Evolutionary conservation across 2,329 filamentous ascomycete species (phyloP).

Genomic region (Elsinoe fawcettii): DNA sequence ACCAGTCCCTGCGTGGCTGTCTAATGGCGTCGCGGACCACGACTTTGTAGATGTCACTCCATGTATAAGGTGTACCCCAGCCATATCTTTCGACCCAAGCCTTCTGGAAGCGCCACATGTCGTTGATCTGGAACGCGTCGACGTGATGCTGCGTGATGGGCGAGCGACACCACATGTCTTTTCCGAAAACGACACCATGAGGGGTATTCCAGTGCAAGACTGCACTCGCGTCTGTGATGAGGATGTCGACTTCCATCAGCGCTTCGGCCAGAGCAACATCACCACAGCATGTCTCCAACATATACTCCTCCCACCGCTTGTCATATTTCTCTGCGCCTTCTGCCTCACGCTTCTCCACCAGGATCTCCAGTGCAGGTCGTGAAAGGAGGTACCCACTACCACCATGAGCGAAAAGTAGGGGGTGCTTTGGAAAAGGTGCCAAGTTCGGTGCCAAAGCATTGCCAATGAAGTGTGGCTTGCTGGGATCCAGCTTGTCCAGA

Average conservation of each 20-base stretch:
- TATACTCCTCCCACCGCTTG: not conserved
- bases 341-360: constrained; percentile 20
- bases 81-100: constrained; percentile 18
- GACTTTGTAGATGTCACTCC: constrained; percentile 27
- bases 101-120: constrained; percentile 27
- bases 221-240: constrained; percentile 36
- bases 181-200: constrained; percentile 32
- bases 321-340: not conserved
- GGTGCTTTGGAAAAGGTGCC: no score
- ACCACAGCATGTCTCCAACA: not conserved
- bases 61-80: constrained; percentile 28
- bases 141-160: constrained; percentile 33
- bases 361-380: constrained; percentile 40
- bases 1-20: constrained; percentile 28
- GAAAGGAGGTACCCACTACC: constrained; percentile 49
- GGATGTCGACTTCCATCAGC: constrained; percentile 35
- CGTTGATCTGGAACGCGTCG: constrained; percentile 24
- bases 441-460: constrained; percentile 45
- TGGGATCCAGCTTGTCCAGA: constrained; percentile 44
- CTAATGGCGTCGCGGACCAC: constrained; percentile 27
- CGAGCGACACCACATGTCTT: constrained; percentile 37
- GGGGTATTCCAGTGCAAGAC: constrained; percentile 38
- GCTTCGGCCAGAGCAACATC: not conserved
- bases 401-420: constrained; percentile 47
- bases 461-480: constrained; percentile 45